Base-by-base conservation (phyloP, 2,329 filamentous ascomycete species). In the Apiospora saccharicola region DNA sequence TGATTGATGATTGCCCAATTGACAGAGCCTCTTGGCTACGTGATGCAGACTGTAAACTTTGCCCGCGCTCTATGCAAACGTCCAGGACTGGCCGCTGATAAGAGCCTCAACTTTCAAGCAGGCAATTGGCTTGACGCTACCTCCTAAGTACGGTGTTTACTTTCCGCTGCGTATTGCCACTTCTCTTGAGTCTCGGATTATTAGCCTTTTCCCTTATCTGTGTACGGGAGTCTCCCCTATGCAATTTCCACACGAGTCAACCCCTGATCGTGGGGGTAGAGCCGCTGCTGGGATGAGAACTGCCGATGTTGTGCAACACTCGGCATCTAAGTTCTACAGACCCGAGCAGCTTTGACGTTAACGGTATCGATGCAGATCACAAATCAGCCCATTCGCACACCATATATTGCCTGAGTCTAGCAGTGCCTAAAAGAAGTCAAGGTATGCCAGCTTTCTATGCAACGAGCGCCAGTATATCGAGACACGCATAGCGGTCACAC, bases 231-330 rank as follows among this genome's bases (percentile, higher is more conserved):
- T 64, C 10, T 41, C 19, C 19, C 12, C 19, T 14, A 24, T 7
- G 34, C 34, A 64, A 64, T 64, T 37, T 64, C 57, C 57, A 64
- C 57, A 64, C 34, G 57, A 64, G 34, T 64, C 57, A 34, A 41
- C n/a, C 34, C 57, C 57, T 16, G 57, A 12, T 41, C 57, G 57
- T 64, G 57, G 57, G 57, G 57, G 34, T 37, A 64, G n/a, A 37
- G 34, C 41, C 41, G 57, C 57, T 34, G 30, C 30, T 61, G 30
- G 30, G 53, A 22, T 61, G 53, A 7, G 30, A 61, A 61, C 30
- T 61, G 53, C 53, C 30, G 30, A 61, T 37, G 57, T 22, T 41
- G 57, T 64, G 57, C 57, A 64, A 64, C 57, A 64, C 16, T 24
- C 57, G 57, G 57, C 57, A 64, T 41, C 30, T 41, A 13, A 64